phyloP scores from a whole-genome alignment of 1,284 basidiomycete species.

The Ustilago lituana region DNA sequence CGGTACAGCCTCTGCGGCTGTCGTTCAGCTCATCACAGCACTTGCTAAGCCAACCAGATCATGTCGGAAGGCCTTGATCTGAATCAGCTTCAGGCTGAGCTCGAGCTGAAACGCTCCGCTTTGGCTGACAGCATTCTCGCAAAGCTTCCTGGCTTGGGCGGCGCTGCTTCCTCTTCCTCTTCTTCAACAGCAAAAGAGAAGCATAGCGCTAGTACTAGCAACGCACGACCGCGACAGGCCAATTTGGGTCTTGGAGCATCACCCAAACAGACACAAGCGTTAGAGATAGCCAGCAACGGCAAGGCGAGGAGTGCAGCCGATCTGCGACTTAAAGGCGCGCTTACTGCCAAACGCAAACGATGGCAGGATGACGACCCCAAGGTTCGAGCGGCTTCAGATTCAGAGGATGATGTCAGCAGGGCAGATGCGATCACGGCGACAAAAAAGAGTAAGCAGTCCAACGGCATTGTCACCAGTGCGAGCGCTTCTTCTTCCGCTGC shows the following conservation, averaged over 20 bases:
- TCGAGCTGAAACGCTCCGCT: conserved; percentile 55
- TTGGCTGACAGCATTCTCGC: conserved; percentile 59
- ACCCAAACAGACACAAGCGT: conserved; percentile 10
- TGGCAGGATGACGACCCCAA: conserved; percentile 16
- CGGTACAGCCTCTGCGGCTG: too few relatives aligned
- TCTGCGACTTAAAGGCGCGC: conserved; percentile 45
- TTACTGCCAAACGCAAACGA: conserved; percentile 48
- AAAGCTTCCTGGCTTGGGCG: conserved; percentile 34
- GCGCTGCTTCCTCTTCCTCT: too few relatives aligned
- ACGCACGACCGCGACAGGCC: conserved; percentile 39
- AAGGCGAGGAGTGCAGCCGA: conserved; percentile 36
- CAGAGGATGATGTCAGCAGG: conserved; percentile 37
- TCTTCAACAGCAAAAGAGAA: conserved; percentile 1
- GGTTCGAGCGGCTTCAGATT: conserved; percentile 10
- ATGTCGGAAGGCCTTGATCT: conserved; percentile 52
- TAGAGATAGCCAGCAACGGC: background rate
- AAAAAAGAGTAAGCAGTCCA: conserved; percentile 31
- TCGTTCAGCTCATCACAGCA: too few relatives aligned
- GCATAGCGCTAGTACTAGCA: background rate
- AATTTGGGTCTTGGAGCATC: conserved; percentile 57
- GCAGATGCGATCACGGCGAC: conserved; percentile 18
- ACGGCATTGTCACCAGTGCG: background rate
- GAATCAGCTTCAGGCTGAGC: conserved; percentile 57
- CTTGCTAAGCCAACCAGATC: too few relatives aligned
- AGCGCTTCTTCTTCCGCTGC: background rate